Evolutionary conservation across 2,329 filamentous ascomycete genomes (phyloP).

Genomic region (Aspergillus glaucus): DNA sequence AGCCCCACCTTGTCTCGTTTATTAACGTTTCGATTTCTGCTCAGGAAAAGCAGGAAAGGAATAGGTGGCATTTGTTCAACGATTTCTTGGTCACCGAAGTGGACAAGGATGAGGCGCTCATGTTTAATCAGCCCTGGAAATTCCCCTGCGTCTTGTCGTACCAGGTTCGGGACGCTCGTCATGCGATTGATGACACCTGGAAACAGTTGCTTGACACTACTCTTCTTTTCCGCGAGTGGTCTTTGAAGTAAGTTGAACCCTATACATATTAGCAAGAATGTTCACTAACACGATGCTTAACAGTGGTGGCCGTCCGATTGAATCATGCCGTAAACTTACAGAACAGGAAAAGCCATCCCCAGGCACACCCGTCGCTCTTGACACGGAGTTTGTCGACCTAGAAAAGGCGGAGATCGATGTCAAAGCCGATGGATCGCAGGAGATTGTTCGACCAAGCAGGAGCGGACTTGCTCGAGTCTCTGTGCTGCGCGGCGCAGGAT

Average conservation of each 20-base stretch:
- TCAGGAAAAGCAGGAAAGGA: conserved; percentile 47
- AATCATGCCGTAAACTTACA: conserved; percentile 33
- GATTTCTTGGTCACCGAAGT: conserved; percentile 87
- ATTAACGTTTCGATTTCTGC: conserved; percentile 63
- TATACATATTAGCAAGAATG: too few species aligned
- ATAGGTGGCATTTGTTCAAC: conserved; percentile 93
- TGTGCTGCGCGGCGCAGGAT: conserved; percentile 71
- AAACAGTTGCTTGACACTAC: conserved; percentile 76
- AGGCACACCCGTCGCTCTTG: conserved; percentile 75
- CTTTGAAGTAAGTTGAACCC: conserved; percentile 38
- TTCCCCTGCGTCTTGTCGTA: conserved; percentile 80
- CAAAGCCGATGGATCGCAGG: conserved; percentile 85
- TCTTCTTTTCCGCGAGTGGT: conserved; percentile 70
- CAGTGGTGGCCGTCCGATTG: conserved; percentile 32
- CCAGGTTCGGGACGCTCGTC: conserved; percentile 73
- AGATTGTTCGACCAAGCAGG: conserved; percentile 84
- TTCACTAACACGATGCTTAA: not conserved
- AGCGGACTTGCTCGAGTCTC: conserved; percentile 91
- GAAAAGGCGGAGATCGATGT: conserved; percentile 93
- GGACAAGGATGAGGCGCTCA: conserved; percentile 73
- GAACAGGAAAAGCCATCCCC: conserved; percentile 61
- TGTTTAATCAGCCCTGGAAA: conserved; percentile 90
- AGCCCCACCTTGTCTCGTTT: conserved; percentile 84
- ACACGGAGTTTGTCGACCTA: conserved; percentile 92
- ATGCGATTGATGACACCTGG: conserved; percentile 80